A percentile compares a stretch with the other conserved stretches of the same genome.
These are phyloP conservation scores for Casuarina equisetifolia DNA, from an alignment of 306 rosid genomes.

Conservation along the genomic window DNA sequence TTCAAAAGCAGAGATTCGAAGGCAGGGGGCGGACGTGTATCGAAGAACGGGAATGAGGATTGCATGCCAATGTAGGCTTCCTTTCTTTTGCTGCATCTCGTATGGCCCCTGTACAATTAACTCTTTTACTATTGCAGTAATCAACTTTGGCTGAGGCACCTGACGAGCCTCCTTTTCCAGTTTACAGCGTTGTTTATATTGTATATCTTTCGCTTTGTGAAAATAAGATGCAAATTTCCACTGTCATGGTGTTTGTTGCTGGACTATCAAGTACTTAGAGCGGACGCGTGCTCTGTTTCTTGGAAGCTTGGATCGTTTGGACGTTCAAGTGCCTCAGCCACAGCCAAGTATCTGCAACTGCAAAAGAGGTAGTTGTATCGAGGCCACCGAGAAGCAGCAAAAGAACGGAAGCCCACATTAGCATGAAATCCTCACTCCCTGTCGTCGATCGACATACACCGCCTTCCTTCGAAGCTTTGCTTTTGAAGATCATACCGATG, in stretches of 20 bases:
- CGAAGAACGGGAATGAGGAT: not conserved
- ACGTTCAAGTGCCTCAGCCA: not conserved
- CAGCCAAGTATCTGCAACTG: no score
- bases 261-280: slow-evolving; percentile 34
- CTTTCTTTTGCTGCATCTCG: slow-evolving; percentile 35
- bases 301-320: slow-evolving; percentile 29
- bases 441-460: no score
- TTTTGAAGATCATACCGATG: no score
- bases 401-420: no score
- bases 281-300: slow-evolving; percentile 31
- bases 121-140: slow-evolving; percentile 37
- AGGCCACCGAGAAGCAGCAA: not conserved
- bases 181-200: slow-evolving; percentile 10
- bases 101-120: slow-evolving; percentile 36
- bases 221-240: slow-evolving; percentile 5
- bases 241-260: slow-evolving; percentile 16
- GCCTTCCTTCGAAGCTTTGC: no score
- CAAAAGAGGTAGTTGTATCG: not conserved
- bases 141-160: slow-evolving; percentile 36
- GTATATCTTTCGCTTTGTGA: slow-evolving; percentile 9
- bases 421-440: no score
- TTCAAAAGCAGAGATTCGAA: not conserved
- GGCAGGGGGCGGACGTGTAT: not conserved
- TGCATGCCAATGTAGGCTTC: slow-evolving; percentile 34
- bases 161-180: slow-evolving; percentile 1